A percentile compares a stretch with the other conserved stretches of the same genome.
Conservation (phyloP, 257 asterid species). For the Salvia splendens region DNA sequence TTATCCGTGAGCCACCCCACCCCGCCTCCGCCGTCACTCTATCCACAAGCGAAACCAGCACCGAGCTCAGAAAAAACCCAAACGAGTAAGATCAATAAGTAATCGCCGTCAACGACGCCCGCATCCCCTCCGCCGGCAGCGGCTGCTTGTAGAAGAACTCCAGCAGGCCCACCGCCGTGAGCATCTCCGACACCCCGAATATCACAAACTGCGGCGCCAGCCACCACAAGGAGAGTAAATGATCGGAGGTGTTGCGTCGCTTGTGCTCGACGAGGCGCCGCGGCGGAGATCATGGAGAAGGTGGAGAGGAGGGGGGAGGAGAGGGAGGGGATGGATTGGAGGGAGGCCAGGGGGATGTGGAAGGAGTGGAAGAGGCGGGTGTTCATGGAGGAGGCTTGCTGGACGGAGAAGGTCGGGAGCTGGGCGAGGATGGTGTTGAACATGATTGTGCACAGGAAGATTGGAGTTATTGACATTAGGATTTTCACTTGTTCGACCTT, state of each 20-base stretch:
- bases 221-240: constrained; percentile 53
- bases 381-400: constrained; percentile 87
- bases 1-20: constrained; percentile 74
- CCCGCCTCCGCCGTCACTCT: constrained; percentile 40
- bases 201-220: constrained; percentile 82
- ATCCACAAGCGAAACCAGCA: constrained; percentile 77
- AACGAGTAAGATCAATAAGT: constrained; percentile 90
- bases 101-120: constrained; percentile 67
- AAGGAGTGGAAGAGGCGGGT: constrained; percentile 57
- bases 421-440: constrained; percentile 95
- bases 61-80: constrained; percentile 78
- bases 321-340: constrained; percentile 88
- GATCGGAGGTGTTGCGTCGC: not conserved
- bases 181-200: constrained; percentile 87
- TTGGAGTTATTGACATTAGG: constrained; percentile 65
- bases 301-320: constrained; percentile 65
- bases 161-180: constrained; percentile 86
- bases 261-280: constrained; percentile 65
- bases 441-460: constrained; percentile 84
- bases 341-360: constrained; percentile 93
- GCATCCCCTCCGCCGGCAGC: constrained; percentile 55
- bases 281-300: constrained; percentile 90
- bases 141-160: constrained; percentile 88
- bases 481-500: constrained; percentile 85
- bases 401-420: constrained; percentile 93